Conservation (phyloP, 2,329 filamentous ascomycete species). For the Metarhizium brunneum region DNA sequence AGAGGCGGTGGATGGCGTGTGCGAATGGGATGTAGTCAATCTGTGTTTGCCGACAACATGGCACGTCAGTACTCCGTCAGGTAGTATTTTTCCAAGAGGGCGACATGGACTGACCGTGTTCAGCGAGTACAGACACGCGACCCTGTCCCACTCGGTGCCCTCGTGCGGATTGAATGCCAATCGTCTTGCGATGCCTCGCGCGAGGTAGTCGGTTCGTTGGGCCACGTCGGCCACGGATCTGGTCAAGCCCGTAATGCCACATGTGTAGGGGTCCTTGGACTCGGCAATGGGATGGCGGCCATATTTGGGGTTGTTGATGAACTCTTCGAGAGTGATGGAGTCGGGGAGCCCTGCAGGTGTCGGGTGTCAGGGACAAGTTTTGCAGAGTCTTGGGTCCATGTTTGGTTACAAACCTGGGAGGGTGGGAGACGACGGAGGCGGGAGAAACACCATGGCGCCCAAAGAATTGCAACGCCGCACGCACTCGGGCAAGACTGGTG, state of each 20-base stretch:
- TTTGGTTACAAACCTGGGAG: slow-evolving; percentile 39
- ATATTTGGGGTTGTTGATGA: slow-evolving; percentile 64
- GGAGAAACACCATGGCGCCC: slow-evolving; percentile 42
- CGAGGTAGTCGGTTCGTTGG: slow-evolving; percentile 55
- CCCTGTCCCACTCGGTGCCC: slow-evolving; percentile 74
- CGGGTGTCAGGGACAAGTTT: background rate
- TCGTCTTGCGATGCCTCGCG: slow-evolving; percentile 59
- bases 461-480: too few relatives aligned
- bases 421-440: slow-evolving; percentile 52
- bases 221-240: slow-evolving; percentile 56
- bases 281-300: slow-evolving; percentile 55
- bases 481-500: too few relatives aligned
- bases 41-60: slow-evolving; percentile 23
- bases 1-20: slow-evolving; percentile 65
- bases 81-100: background rate
- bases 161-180: slow-evolving; percentile 61
- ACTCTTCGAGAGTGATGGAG: slow-evolving; percentile 63
- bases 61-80: background rate
- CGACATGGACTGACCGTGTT: slow-evolving; percentile 53
- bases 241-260: slow-evolving; percentile 61
- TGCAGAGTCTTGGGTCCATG: background rate
- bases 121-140: slow-evolving; percentile 65
- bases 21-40: slow-evolving; percentile 66
- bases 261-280: slow-evolving; percentile 65
- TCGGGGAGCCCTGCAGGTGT: slow-evolving; percentile 51